Evolutionary conservation across 2,329 filamentous ascomycete genomes (phyloP).

Genomic region (Paramyrothecium roridum): DNA sequence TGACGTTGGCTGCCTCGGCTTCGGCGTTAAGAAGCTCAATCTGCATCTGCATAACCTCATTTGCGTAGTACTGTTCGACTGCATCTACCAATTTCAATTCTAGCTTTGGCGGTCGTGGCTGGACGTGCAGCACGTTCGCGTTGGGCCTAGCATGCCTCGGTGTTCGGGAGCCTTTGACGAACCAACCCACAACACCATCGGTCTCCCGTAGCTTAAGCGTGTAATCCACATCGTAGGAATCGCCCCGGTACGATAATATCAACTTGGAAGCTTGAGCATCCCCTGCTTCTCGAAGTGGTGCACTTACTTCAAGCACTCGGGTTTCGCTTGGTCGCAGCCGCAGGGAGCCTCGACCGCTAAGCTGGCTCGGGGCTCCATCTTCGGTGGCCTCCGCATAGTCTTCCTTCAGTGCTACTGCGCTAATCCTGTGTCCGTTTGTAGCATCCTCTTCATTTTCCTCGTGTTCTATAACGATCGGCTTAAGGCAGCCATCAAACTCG

Average conservation of each 20-base stretch:
- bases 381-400: constrained; percentile 20
- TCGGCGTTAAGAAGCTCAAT: constrained; percentile 79
- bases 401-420: constrained; percentile 25
- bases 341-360: constrained; percentile 60
- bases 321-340: constrained; percentile 64
- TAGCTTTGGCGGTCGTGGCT: constrained; percentile 90
- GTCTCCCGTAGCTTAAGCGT: constrained; percentile 50
- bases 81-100: constrained; percentile 65
- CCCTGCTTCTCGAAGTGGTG: constrained; percentile 79
- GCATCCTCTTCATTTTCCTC: constrained; percentile 10
- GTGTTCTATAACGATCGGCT: constrained; percentile 50
- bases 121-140: constrained; percentile 62
- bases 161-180: constrained; percentile 36
- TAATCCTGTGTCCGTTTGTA: constrained; percentile 5
- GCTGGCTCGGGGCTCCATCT: constrained; percentile 28
- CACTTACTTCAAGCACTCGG: constrained; percentile 67
- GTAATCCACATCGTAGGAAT: constrained; percentile 66
- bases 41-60: constrained; percentile 68
- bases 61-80: constrained; percentile 75
- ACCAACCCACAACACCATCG: constrained; percentile 46
- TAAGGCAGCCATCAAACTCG: constrained; percentile 56
- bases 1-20: constrained; percentile 71
- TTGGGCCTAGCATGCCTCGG: constrained; percentile 46
- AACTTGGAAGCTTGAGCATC: constrained; percentile 65
- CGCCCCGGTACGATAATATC: constrained; percentile 59